A percentile compares a stretch with the other conserved stretches of the same genome.
These are phyloP conservation scores for Stachybotrys echinatus DNA, from an alignment of 2,329 filamentous ascomycete genomes.

Conservation along the genomic window DNA sequence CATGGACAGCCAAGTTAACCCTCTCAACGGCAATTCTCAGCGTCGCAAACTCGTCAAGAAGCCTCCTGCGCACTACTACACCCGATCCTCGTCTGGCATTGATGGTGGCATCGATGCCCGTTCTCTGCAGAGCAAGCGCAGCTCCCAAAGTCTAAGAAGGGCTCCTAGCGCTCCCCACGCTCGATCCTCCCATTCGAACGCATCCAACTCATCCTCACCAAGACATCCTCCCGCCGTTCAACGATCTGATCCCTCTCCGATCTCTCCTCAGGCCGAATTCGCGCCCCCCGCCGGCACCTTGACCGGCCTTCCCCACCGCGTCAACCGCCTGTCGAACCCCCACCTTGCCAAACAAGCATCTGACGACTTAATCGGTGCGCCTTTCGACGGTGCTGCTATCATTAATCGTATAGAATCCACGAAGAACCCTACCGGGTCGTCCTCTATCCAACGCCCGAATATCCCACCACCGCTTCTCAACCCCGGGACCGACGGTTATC, in stretches of 20 bases:
- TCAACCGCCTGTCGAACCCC: conserved; percentile 19
- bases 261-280: conserved; percentile 40
- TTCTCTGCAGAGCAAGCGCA: conserved; percentile 57
- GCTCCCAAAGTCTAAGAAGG: conserved; percentile 57
- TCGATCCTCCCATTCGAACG: conserved; percentile 38
- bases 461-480: conserved; percentile 33
- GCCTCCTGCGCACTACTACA: conserved; percentile 46
- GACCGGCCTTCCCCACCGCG: conserved; percentile 18
- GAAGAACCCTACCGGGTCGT: conserved; percentile 27
- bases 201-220: conserved; percentile 44
- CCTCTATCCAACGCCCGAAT: conserved; percentile 21
- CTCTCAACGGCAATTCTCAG: conserved; percentile 41
- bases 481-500: conserved; percentile 51
- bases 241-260: conserved; percentile 42
- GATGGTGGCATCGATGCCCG: conserved; percentile 49
- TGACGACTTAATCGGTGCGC: conserved; percentile 59
- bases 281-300: conserved; percentile 27
- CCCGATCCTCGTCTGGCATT: conserved; percentile 41
- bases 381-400: conserved; percentile 60
- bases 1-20: conserved; percentile 42
- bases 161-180: conserved; percentile 54
- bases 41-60: conserved; percentile 61
- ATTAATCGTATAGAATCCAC: conserved; percentile 54
- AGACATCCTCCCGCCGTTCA: conserved; percentile 35
- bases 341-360: conserved; percentile 27